Evolutionary conservation across 768 basidiomycete genomes (phyloP), one percentile per base, ranked within the genome.

Genomic region (Jaapia argillacea): DNA sequence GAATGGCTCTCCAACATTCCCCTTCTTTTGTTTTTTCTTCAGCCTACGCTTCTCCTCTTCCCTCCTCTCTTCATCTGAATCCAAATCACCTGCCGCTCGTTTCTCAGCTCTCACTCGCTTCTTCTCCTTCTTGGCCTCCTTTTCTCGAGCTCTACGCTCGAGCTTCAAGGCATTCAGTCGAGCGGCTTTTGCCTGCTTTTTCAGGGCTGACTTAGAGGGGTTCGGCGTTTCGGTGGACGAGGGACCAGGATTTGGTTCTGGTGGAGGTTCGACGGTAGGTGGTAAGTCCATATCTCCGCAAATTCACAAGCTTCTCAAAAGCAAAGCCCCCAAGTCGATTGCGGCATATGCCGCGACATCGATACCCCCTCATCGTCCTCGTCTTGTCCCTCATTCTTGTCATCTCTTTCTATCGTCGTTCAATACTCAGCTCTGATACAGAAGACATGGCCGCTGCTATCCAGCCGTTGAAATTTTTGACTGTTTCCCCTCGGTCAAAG

Each of bases 181-280:
- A 39, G 81, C 78, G 13, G 77, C 77, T 59, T 74, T 85, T n/a
- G 77, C 77, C 2, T 78, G 75, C 55, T 74, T 82, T 59, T 90
- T 90, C 54, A 76, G 71, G 2, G 85, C 83, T 24, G 75, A 87
- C 60, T 90, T 91, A 24, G 87, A 88, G 45, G 81, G 71, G 25
- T 68, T 10, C 28, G 10, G 10, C 28, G 28, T 33, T 16, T 33
- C 28, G 28, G 28, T 33, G 10, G 16, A 16, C 28, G 28, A 10
- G n/a, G n/a, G n/a, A n/a, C n/a, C n/a, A n/a, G n/a, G n/a, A n/a
- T n/a, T n/a, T n/a, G n/a, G n/a, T n/a, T n/a, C n/a, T n/a, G n/a
- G n/a, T n/a, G n/a, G n/a, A n/a, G n/a, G n/a, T n/a, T n/a, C n/a
- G n/a, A n/a, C n/a, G n/a, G n/a, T n/a, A n/a, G n/a, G n/a, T n/a